A percentile compares a stretch with the other conserved stretches of the same genome.
phyloP scores from a whole-genome alignment of 148 eudicot species.

The Limonium bicolor region DNA sequence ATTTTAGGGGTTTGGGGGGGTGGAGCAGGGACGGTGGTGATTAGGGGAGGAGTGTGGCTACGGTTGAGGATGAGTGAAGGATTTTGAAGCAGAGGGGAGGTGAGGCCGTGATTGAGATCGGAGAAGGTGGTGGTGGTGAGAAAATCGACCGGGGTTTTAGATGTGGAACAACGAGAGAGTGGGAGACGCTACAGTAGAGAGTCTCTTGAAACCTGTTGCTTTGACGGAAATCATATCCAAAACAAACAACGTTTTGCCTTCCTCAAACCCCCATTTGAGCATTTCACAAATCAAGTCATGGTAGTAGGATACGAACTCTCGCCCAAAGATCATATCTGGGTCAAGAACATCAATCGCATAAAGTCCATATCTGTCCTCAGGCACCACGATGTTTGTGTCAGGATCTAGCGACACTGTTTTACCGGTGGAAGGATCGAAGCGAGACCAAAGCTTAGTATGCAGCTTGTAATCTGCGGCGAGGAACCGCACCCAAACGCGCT shows the following conservation, averaged over 20 bases:
- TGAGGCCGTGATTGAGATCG: no score
- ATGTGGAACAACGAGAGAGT: no score
- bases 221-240: slow-evolving; percentile 99
- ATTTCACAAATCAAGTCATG: slow-evolving; percentile 95
- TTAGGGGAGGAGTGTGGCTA: no score
- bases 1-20: no score
- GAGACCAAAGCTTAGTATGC: slow-evolving; percentile 75
- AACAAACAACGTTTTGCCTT: slow-evolving; percentile 94
- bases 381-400: slow-evolving; percentile 47
- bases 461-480: slow-evolving; percentile 64
- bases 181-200: no score
- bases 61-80: no score
- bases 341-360: slow-evolving; percentile 90
- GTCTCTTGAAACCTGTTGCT: slow-evolving; percentile 98
- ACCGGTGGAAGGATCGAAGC: slow-evolving; percentile 75
- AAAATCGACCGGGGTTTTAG: no score
- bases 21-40: no score
- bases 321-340: slow-evolving; percentile 78
- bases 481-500: slow-evolving; percentile 91
- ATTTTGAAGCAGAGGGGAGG: no score
- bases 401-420: slow-evolving; percentile 58
- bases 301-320: slow-evolving; percentile 68
- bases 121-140: no score
- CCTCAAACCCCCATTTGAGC: slow-evolving; percentile 87
- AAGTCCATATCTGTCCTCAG: slow-evolving; percentile 78